Evolutionary conservation across 176 grass and related monocot species (phyloP).

Genomic region (Ensete ventricosum): DNA sequence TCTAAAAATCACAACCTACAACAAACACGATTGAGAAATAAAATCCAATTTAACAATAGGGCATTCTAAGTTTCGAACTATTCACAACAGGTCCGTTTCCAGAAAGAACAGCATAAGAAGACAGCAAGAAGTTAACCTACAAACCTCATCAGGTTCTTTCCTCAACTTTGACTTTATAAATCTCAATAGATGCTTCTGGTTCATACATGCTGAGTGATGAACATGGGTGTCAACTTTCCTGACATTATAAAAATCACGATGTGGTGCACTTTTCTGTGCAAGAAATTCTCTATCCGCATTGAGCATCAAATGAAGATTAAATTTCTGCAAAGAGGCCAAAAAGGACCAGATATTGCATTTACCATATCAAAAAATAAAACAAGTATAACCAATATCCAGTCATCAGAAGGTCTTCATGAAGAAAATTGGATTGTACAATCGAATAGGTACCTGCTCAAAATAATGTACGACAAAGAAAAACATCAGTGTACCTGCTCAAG

Average conservation of each 20-base stretch:
- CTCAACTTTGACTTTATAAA: conserved; percentile 94
- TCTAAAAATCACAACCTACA: conserved; percentile 92
- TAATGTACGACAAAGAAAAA: neutral
- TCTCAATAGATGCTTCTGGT: conserved; percentile 84
- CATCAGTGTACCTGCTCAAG: conserved; percentile 62
- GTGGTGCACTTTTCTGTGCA: conserved; percentile 95
- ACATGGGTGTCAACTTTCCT: conserved; percentile 98
- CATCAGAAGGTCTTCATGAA: neutral
- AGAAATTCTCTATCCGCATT: conserved; percentile 91
- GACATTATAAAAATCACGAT: conserved; percentile 92
- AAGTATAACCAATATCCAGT: neutral
- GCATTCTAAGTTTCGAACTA: neutral
- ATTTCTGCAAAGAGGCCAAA: conserved; percentile 50
- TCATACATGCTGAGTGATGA: conserved; percentile 97
- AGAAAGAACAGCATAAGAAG: too few species aligned
- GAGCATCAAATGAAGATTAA: conserved; percentile 96
- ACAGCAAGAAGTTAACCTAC: neutral
- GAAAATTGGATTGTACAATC: neutral
- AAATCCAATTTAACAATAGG: conserved; percentile 1
- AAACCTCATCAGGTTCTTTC: conserved; percentile 93
- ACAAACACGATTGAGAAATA: neutral
- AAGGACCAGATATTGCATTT: neutral
- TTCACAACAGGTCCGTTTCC: too few species aligned
- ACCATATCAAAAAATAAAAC: neutral
- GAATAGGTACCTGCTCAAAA: neutral